Conservation (phyloP, 306 rosid genomes). For the Abrus pulchellus region DNA sequence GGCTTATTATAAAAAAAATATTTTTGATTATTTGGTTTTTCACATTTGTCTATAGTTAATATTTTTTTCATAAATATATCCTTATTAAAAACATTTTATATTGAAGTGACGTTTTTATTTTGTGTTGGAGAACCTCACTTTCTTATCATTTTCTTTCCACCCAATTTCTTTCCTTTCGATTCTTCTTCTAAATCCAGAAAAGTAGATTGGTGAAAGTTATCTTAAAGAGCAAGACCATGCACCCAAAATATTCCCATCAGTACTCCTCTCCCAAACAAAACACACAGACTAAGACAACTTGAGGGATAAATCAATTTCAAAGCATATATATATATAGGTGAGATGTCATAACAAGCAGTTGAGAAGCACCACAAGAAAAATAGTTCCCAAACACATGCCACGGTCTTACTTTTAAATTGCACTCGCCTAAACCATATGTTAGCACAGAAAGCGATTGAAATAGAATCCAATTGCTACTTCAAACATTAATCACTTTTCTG, state of each 20-base stretch:
- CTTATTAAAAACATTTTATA: neutral
- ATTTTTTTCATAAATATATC: neutral
- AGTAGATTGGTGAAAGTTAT: neutral
- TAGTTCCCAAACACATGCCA: constrained; percentile 33
- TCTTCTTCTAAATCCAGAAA: neutral
- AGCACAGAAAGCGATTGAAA: constrained; percentile 44
- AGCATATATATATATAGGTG: constrained; percentile 22
- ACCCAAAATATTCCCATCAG: constrained; percentile 14
- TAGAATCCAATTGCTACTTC: constrained; percentile 38
- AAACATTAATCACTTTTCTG: constrained; percentile 23
- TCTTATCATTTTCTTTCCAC: neutral
- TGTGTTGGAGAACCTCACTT: neutral
- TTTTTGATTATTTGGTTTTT: neutral
- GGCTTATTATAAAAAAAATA: neutral
- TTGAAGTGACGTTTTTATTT: neutral
- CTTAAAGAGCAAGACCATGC: constrained; percentile 31
- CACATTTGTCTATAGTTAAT: neutral
- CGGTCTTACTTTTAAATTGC: constrained; percentile 15
- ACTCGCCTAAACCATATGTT: constrained; percentile 37
- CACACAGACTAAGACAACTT: neutral
- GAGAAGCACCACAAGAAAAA: constrained; percentile 27
- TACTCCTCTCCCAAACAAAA: neutral
- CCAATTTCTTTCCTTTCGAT: neutral
- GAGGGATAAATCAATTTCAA: constrained; percentile 2
- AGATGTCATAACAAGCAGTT: constrained; percentile 51